Evolutionary conservation across 2,329 filamentous ascomycete genomes (phyloP), one percentile per base, ranked within the genome.

Genomic region (Chrysoporthe deuterocubensis): DNA sequence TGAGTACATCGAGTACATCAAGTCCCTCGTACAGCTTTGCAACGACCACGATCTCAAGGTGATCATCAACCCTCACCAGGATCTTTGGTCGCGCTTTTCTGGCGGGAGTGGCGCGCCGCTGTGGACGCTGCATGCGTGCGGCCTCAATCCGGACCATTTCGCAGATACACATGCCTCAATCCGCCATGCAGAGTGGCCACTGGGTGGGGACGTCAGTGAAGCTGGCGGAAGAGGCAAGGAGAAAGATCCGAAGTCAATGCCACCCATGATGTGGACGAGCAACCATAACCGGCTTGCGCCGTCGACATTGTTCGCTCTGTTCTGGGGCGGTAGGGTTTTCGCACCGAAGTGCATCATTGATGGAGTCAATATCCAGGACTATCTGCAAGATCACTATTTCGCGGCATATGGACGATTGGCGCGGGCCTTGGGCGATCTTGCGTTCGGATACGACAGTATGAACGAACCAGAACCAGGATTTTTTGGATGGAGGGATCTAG

Each of bases 241-340:
- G 11, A 73, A 73, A 42, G 68, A 74, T 57, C 73, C 73, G n/a
- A 71, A 68, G 9, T 48, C 62, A n/a, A 72, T 70, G 40, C 72
- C 73, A 48, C 56, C 62, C 42, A 74, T 74, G 73, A 72, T 74
- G 71, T 74, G 72, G 73, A 73, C 71, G n/a, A 74, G 72, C 7
- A 74, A 74, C 57, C 70, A 74, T 62, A 74, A 70, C 67, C 64
- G 73, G n/a, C 65, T 74, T 4, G 71, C 70, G 4, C 58, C 70
- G 26, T 67, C 62, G 52, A 73, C 73, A 13, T 16, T 74, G 8
- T 74, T 73, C 46, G 66, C 72, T 1, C 67, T 74, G 14, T 74
- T 74, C 66, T 74, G 71, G 34, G 72, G 64, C 32, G 72, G 73
- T 1, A 56, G 68, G 14, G 70, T 72, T 40, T 72, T 73, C 32